Conservation (phyloP, 164 flowering plant genomes). For the Cinnamomum chago region DNA sequence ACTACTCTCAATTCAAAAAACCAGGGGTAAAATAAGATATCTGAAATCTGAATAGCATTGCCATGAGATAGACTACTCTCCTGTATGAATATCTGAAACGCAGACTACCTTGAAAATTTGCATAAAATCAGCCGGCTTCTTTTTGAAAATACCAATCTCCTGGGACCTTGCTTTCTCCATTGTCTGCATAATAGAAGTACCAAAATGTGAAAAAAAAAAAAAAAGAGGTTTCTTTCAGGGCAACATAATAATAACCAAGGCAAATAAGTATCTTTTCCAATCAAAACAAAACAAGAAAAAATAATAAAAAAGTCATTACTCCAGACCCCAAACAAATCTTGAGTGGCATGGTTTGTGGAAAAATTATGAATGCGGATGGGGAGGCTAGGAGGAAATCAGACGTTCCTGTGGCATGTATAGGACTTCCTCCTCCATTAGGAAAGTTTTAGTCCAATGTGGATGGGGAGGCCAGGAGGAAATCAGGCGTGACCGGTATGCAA, state of each 20-base stretch:
- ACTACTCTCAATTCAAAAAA: too few relatives aligned
- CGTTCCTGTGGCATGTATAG: too few relatives aligned
- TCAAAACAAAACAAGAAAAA: background rate
- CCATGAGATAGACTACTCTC: background rate
- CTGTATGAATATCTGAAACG: background rate
- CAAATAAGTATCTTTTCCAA: background rate
- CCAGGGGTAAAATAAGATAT: too few relatives aligned
- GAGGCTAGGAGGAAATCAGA: too few relatives aligned
- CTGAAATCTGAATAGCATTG: background rate
- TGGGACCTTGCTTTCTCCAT: constrained; percentile 85
- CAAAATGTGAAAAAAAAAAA: background rate
- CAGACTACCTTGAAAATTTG: constrained; percentile 85
- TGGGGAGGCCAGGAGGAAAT: too few relatives aligned
- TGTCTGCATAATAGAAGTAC: constrained; percentile 39
- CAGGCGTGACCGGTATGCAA: too few relatives aligned
- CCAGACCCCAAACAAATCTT: background rate
- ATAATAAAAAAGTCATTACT: background rate
- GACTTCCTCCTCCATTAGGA: too few relatives aligned
- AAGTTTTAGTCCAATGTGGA: too few relatives aligned
- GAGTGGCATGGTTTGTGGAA: too few relatives aligned
- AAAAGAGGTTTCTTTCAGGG: background rate
- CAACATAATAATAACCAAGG: background rate
- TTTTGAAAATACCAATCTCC: constrained; percentile 84
- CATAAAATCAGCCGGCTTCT: constrained; percentile 92
- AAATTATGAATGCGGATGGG: too few relatives aligned